phyloP scores from a whole-genome alignment of 73 alveolate genomes.

The Paramecium bursaria region DNA sequence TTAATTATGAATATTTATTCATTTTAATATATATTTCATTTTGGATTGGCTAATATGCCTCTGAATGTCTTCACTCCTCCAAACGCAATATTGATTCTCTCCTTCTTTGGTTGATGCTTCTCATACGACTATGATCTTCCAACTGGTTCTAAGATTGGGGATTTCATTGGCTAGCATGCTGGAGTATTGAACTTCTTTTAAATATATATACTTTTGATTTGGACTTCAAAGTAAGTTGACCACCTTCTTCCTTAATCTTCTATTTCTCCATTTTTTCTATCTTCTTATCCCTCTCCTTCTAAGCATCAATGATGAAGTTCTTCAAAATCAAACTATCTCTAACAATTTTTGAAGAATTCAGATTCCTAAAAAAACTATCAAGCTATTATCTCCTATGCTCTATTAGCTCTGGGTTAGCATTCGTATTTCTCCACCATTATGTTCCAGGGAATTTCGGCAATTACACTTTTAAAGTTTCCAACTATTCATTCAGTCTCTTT shows the following conservation, averaged over 20 bases:
- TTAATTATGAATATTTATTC: slow-evolving; percentile 33
- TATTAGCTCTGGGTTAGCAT: slow-evolving; percentile 7
- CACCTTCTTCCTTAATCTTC: background rate
- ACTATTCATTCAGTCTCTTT: slow-evolving; percentile 14
- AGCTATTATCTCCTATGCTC: slow-evolving; percentile 1
- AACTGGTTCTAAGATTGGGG: background rate
- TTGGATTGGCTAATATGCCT: slow-evolving; percentile 41
- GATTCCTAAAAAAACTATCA: background rate
- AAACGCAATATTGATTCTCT: background rate
- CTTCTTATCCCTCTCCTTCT: slow-evolving; percentile 25
- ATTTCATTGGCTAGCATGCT: slow-evolving; percentile 10
- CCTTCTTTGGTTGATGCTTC: slow-evolving; percentile 7
- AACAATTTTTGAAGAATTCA: background rate
- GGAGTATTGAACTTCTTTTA: slow-evolving; percentile 44
- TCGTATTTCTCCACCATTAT: slow-evolving; percentile 38
- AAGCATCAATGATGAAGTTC: slow-evolving; percentile 27
- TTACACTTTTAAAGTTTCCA: slow-evolving; percentile 16
- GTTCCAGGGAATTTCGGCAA: slow-evolving; percentile 26
- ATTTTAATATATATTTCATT: background rate
- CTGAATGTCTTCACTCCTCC: slow-evolving; percentile 45
- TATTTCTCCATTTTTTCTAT: slow-evolving; percentile 1
- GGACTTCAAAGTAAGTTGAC: background rate
- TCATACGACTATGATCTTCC: slow-evolving; percentile 29
- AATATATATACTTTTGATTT: slow-evolving; percentile 20
- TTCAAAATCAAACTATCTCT: slow-evolving; percentile 9